Percentiles rank a stretch among this genome's conserved stretches.
phyloP scores from a whole-genome alignment of 805 yeast species.

The Debaryomyces maramus region DNA sequence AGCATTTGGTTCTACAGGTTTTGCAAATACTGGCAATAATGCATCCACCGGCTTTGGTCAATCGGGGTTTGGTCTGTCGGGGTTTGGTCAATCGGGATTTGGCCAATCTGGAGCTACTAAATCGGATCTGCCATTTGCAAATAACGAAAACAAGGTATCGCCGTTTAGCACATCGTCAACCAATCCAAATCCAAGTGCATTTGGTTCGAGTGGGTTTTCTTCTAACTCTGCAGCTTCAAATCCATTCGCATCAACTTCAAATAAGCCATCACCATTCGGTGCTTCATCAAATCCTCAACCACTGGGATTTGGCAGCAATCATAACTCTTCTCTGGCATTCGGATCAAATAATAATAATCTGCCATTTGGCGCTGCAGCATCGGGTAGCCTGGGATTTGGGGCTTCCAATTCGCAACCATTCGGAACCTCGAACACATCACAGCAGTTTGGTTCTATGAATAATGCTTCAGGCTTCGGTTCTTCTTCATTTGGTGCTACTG shows the following conservation, averaged over 20 bases:
- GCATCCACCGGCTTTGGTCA: slow-evolving; percentile 7
- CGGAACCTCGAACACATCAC: slow-evolving; percentile 14
- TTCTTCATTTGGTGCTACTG: neutral
- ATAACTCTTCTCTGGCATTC: neutral
- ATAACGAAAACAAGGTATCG: neutral
- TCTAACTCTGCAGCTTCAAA: slow-evolving; percentile 2
- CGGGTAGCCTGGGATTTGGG: slow-evolving; percentile 5
- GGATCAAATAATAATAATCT: slow-evolving; percentile 2
- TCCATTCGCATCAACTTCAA: slow-evolving; percentile 6
- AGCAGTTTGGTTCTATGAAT: neutral
- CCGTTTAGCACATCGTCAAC: slow-evolving; percentile 2
- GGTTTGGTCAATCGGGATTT: slow-evolving; percentile 5
- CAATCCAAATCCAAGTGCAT: slow-evolving; percentile 8
- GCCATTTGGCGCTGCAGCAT: neutral
- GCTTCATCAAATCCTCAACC: neutral
- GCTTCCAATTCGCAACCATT: slow-evolving; percentile 13
- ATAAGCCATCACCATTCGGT: slow-evolving; percentile 13
- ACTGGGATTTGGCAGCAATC: neutral
- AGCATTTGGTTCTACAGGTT: slow-evolving; percentile 11
- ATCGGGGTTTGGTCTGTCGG: slow-evolving; percentile 2
- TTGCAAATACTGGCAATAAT: too few species aligned
- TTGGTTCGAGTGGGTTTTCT: slow-evolving; percentile 14
- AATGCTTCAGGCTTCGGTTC: slow-evolving; percentile 1
- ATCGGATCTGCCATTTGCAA: slow-evolving; percentile 3
- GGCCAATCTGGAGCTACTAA: neutral